Evolutionary conservation across 2,329 filamentous ascomycete species (phyloP).

Genomic region (Thielaviopsis euricoi): DNA sequence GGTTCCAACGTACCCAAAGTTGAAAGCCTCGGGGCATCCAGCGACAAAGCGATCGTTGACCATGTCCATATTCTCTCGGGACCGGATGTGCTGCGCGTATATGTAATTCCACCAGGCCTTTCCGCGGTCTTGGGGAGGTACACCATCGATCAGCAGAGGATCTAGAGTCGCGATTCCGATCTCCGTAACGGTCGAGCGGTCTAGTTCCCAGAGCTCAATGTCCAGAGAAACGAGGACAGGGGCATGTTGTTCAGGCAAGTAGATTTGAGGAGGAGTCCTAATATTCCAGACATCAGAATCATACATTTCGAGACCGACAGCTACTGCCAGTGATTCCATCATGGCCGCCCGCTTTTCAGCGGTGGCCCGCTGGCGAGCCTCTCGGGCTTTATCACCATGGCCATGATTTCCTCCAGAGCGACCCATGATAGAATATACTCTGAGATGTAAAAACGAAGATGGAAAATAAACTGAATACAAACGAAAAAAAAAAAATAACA

Average conservation of each 20-base stretch:
- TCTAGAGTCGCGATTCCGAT: conserved; percentile 73
- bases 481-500: too few species aligned
- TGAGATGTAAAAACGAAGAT: too few species aligned
- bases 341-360: too few species aligned
- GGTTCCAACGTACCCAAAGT: conserved; percentile 49
- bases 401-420: too few species aligned
- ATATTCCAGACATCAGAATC: neutral
- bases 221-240: conserved; percentile 63
- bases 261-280: neutral
- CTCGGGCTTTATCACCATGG: too few species aligned
- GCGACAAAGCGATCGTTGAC: conserved; percentile 51
- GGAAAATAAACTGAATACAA: too few species aligned
- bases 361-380: too few species aligned
- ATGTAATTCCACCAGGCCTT: conserved; percentile 52
- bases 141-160: conserved; percentile 34
- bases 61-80: conserved; percentile 49
- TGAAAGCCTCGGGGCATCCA: conserved; percentile 58
- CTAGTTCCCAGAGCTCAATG: conserved; percentile 61
- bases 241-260: neutral
- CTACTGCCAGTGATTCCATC: neutral
- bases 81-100: conserved; percentile 56
- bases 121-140: conserved; percentile 45
- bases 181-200: conserved; percentile 57
- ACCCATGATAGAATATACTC: too few species aligned
- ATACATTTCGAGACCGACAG: neutral